phyloP scores from a whole-genome alignment of 176 grass and related monocot species.

The Puya raimondii region DNA sequence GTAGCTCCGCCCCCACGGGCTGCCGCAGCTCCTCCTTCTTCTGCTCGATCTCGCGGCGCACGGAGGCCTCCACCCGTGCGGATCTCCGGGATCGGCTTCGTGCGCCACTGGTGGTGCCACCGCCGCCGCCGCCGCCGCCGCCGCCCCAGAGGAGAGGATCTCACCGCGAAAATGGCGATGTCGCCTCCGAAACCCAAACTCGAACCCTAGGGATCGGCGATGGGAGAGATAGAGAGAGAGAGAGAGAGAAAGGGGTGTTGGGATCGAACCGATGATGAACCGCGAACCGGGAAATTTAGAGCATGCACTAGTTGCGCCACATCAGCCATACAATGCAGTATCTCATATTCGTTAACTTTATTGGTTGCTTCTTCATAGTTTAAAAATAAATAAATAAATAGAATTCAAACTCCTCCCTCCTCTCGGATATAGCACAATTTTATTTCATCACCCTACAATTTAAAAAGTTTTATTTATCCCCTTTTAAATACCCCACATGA shows the following conservation, averaged over 20 bases:
- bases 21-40: constrained; percentile 95
- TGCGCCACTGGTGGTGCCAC: constrained; percentile 70
- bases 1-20: constrained; percentile 94
- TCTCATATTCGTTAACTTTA: too few species aligned
- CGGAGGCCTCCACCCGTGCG: constrained; percentile 45
- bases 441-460: too few species aligned
- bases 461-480: too few species aligned
- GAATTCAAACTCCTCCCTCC: too few species aligned
- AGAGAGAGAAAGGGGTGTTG: not conserved
- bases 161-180: not conserved
- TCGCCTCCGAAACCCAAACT: not conserved
- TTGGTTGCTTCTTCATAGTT: too few species aligned
- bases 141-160: not conserved
- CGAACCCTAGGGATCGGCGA: not conserved
- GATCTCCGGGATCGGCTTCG: constrained; percentile 84
- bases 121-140: constrained; percentile 22
- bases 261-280: too few species aligned
- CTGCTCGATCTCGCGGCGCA: constrained; percentile 70
- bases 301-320: too few species aligned
- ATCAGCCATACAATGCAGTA: too few species aligned
- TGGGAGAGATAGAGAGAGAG: not conserved
- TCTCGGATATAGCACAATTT: too few species aligned
- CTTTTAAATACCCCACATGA: too few species aligned
- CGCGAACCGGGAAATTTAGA: too few species aligned
- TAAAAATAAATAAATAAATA: too few species aligned